phyloP scores from a whole-genome alignment of 2,329 filamentous ascomycete species.

The Fusarium temperatum region DNA sequence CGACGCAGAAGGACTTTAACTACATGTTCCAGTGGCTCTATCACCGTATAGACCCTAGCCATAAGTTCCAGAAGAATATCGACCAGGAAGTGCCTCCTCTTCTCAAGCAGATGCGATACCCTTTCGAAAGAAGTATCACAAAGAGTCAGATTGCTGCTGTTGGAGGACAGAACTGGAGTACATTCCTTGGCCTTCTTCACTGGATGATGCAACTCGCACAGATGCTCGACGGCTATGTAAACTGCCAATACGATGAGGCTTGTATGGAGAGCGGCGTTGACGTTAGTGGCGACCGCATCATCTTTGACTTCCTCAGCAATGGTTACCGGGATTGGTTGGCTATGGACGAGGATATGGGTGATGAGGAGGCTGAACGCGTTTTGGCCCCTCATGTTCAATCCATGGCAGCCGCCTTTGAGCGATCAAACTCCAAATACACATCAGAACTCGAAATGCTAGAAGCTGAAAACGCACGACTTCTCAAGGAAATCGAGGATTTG shows the following conservation, averaged over 20 bases:
- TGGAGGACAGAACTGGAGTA: conserved; percentile 96
- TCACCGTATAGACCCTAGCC: conserved; percentile 91
- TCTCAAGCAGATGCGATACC: conserved; percentile 92
- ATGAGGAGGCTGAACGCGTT: conserved; percentile 82
- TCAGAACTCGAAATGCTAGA: conserved; percentile 88
- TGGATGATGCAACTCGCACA: conserved; percentile 99
- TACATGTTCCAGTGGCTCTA: conserved; percentile 99
- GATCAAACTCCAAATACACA: conserved; percentile 83
- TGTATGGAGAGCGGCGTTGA: conserved; percentile 90
- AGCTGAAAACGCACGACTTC: conserved; percentile 81
- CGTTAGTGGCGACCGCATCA: conserved; percentile 88
- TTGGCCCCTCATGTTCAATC: conserved; percentile 84
- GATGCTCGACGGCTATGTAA: conserved; percentile 86
- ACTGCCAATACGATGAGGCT: conserved; percentile 86
- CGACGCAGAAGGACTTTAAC: conserved; percentile 98
- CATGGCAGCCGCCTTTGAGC: conserved; percentile 90
- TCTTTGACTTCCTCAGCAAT: conserved; percentile 88
- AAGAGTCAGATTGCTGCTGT: conserved; percentile 96
- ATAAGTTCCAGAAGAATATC: conserved; percentile 92
- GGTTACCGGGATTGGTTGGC: conserved; percentile 95
- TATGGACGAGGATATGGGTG: conserved; percentile 87
- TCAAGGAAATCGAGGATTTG: conserved; percentile 87
- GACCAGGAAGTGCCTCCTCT: conserved; percentile 94
- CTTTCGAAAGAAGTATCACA: conserved; percentile 93
- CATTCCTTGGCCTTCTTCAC: conserved; percentile 90